Base-by-base conservation (phyloP, 495 filamentous ascomycete species). In the Trichoderma parareesei region DNA sequence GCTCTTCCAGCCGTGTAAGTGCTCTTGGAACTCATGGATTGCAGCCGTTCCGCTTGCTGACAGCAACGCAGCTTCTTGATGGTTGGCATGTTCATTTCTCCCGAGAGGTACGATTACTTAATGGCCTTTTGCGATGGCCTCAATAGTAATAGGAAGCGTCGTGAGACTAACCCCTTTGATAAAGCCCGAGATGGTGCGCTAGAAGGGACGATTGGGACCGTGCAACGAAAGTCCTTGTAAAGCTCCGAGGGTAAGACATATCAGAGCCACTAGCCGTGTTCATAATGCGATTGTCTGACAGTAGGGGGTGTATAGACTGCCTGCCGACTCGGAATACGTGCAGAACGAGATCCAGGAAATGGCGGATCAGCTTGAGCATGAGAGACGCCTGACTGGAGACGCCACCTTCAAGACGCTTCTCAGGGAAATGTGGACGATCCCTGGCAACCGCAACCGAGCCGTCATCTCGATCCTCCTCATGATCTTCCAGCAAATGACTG, bases 401-500 rank as follows among this genome's bases (percentile, higher is more conserved):
- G 80, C 83, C 27, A 73, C 72, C 5, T 80, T 86, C 74, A 81
- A 76, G 82, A 82, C 85, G 64, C 75, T 89, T 16, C 81, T 85
- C 72, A 84, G 77, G 68, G 87, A 89, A 67, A 88, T 88, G 84
- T 88, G 85, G 82, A 73, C 77, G 9, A 84, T 89, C 65, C 73
- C 76, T 7, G 81, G 84, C 0, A 89, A 89, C 74, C 77, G 86
- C 57, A 87, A 88, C 67, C 81, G 87, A 7, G 85, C 79, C 1
- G 72, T 89, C 59, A 74, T 84, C 61, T 82, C 79, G 42, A 81
- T 86, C 67, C 73, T 81, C 41, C 79, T 90, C 49, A 89, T 90
- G 87, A 67, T 89, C 67, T 89, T 85, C 74, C 88, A 90, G 74
- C 87, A 89, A 70, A 85, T 87, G 84, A 88, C 86, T 0, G 85